Evolutionary conservation across 1,139 yeast genomes (phyloP).

Genomic region (Chernovozyma aurita): DNA sequence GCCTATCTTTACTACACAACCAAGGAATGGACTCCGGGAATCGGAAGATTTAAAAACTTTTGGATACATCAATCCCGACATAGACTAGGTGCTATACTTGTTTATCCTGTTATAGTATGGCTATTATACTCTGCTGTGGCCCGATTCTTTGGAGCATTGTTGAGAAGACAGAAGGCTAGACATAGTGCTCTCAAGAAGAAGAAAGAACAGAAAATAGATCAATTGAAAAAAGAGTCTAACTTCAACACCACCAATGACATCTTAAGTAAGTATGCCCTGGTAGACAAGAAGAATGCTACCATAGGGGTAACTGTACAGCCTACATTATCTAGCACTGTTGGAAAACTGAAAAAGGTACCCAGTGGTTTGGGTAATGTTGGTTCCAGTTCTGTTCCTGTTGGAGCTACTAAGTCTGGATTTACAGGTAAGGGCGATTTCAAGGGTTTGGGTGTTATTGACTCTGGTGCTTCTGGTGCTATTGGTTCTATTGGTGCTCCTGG

Average conservation of each 20-base stretch:
- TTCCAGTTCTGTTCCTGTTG: too few species aligned
- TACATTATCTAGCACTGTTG: too few species aligned
- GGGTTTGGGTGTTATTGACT: too few species aligned
- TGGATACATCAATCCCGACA: background rate
- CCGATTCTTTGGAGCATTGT: slow-evolving; percentile 2
- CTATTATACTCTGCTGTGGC: slow-evolving; percentile 16
- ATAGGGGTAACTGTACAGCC: too few species aligned
- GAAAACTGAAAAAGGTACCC: too few species aligned
- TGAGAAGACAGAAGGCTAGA: slow-evolving; percentile 2
- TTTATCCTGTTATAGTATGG: slow-evolving; percentile 25
- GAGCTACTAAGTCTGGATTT: too few species aligned
- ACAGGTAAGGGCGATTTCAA: slow-evolving; percentile 27
- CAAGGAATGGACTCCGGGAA: slow-evolving; percentile 10
- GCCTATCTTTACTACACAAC: slow-evolving; percentile 22
- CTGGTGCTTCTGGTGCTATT: too few species aligned
- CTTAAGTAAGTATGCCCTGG: slow-evolving; percentile 64
- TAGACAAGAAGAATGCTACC: too few species aligned
- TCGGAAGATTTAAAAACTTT: slow-evolving; percentile 1
- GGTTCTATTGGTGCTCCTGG: too few species aligned
- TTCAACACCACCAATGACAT: slow-evolving; percentile 74
- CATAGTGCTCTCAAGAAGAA: slow-evolving; percentile 40
- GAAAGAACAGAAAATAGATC: slow-evolving; percentile 63
- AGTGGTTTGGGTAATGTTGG: too few species aligned
- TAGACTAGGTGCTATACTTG: slow-evolving; percentile 17
- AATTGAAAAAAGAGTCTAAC: slow-evolving; percentile 73